Evolutionary conservation across 164 flowering plant genomes (phyloP), one percentile per base, ranked within the genome.

Genomic region (Aristolochia fimbriata): DNA sequence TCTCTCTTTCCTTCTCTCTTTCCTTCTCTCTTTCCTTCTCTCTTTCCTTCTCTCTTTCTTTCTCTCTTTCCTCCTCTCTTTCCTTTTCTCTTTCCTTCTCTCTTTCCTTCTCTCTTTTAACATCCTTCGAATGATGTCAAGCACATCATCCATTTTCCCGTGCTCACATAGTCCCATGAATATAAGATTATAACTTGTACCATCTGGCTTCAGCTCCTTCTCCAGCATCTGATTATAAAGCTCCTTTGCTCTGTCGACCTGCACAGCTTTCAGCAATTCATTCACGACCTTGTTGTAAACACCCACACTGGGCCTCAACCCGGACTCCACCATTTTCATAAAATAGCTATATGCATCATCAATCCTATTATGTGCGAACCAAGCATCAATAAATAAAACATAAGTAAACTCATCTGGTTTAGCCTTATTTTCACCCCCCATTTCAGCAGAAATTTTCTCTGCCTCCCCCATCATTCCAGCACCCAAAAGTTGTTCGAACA

Each of bases 291-390:
- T 81, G 63, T 76, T 83, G 55, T 83, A 93, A 24, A 80, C 88
- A 6, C 71, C 79, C 75, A 82, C 60, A 67, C 82, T 88, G 0
- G 95, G 99, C 65, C 88, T 80, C 70, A 90, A 52, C 21, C 81
- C 85, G 0, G 80, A 56, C 17, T 88, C 92, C 48, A 90, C 77
- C 97, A 90, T 90, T 59, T 81, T 86, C 60, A 20, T 71, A 49
- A 82, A 93, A 57, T 88, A 93, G 19, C 65, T 84, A 41, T 84
- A 77, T 17, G 92, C 99, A 60, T 86, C 96, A 55, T 88, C 89
- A 0, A 73, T 63, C 53, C 86, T 72, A 33, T 68, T 61, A 51
- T 71, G 81, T 55, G 69, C 67, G 45, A 93, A 84, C 69, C 97
- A 93, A 66, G 90, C 67, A 69, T 93, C 92, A 80, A 93, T 83